These are phyloP conservation scores for Pseudonectria buxi DNA, from an alignment of 2,329 filamentous ascomycete genomes.

Conservation along the genomic window DNA sequence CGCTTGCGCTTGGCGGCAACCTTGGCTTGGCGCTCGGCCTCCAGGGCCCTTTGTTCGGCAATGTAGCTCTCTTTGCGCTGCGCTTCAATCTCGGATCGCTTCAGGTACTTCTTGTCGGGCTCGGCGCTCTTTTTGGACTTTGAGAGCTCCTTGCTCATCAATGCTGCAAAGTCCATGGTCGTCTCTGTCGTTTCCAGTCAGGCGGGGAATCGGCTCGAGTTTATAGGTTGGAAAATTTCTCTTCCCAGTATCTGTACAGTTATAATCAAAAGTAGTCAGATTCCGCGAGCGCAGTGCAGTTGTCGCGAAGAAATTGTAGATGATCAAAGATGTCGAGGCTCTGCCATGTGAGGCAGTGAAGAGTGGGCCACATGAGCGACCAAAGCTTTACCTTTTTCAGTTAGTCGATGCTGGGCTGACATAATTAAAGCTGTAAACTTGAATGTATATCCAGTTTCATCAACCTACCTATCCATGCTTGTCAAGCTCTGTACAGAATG, in stretches of 20 bases:
- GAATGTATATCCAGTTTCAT: no score
- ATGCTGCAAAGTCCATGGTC: conserved; percentile 86
- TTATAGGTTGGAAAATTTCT: conserved; percentile 2
- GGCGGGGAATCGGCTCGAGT: neutral
- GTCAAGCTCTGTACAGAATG: no score
- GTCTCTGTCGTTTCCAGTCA: neutral
- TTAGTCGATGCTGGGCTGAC: no score
- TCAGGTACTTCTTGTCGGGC: conserved; percentile 67
- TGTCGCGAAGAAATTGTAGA: no score
- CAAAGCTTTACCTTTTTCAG: no score
- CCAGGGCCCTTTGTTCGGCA: conserved; percentile 70
- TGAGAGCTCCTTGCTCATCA: conserved; percentile 90
- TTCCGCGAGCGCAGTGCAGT: no score
- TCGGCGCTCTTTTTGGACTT: conserved; percentile 58
- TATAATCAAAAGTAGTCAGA: no score
- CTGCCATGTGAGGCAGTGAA: no score
- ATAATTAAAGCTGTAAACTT: no score
- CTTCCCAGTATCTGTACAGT: neutral
- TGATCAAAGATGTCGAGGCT: no score
- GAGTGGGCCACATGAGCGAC: no score
- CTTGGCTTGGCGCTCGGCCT: conserved; percentile 63
- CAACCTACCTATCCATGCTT: no score
- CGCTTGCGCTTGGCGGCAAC: conserved; percentile 75
- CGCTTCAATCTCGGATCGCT: conserved; percentile 79
- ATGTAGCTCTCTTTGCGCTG: conserved; percentile 73